Evolutionary conservation across 495 filamentous ascomycete genomes (phyloP), one percentile per base, ranked within the genome.

Genomic region (Talaromyces adpressus): DNA sequence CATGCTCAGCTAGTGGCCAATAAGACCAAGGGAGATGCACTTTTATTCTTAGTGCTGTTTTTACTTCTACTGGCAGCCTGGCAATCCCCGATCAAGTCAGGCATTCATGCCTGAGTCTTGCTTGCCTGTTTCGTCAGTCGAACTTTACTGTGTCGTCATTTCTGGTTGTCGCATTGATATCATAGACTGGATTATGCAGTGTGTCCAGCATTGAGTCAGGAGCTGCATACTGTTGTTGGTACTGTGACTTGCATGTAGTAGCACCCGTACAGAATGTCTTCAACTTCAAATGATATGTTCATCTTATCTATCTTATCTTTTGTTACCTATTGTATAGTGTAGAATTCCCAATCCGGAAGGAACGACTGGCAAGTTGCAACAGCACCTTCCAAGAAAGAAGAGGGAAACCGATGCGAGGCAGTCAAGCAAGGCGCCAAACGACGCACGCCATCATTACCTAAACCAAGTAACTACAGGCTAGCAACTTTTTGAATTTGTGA

Each of bases 1-100:
- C 60, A 62, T 62, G 60, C 25, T 62, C 29, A 22, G 47, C 41
- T 30, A 22, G 39, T 16, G 27, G 60, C 60, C 60, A 62, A 62
- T 60, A 59, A 7, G 7, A 2, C 4, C 36, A 9, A 4, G 36
- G 36, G 36, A 14, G 36, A 41, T 41, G 36, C n/a, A 16, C 36
- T 41, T 41, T 20, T 30, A 25, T 59, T 25, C 34, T n/a, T n/a
- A n/a, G n/a, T n/a, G n/a, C n/a, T n/a, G n/a, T n/a, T n/a, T n/a
- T n/a, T n/a, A n/a, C n/a, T n/a, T n/a, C n/a, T n/a, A n/a, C n/a
- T n/a, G n/a, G n/a, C n/a, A n/a, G n/a, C n/a, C n/a, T n/a, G n/a
- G 45, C 16, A 49, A 49, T 49, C 45, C 45, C 18, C 18, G n/a
- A 49, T 20, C 45, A 49, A 6, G 14, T 65, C 63, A 53, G 45